Conservation (phyloP, 2,329 filamentous ascomycete species). For the Fusarium proliferatum region DNA sequence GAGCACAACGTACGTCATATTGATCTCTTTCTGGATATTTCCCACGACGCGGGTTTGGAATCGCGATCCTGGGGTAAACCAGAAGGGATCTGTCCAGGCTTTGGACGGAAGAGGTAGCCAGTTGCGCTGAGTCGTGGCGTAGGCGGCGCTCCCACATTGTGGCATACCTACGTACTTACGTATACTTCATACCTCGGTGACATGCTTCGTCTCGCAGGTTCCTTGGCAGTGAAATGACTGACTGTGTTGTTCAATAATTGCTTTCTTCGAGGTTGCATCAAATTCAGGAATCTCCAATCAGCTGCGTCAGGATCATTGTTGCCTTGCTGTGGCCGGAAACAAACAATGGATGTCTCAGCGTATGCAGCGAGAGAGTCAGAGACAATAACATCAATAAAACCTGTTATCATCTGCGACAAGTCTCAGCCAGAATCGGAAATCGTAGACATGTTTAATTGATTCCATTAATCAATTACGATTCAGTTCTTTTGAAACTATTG, state of each 20-base stretch:
- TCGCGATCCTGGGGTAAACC: slow-evolving; percentile 11
- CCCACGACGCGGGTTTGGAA: neutral
- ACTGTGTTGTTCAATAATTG: neutral
- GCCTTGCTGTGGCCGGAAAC: slow-evolving; percentile 7
- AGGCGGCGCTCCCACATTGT: neutral
- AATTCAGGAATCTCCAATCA: slow-evolving; percentile 7
- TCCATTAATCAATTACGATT: slow-evolving; percentile 3
- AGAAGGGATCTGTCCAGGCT: slow-evolving; percentile 5
- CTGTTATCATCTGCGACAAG: slow-evolving; percentile 18
- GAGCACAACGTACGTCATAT: slow-evolving; percentile 29
- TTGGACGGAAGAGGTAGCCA: slow-evolving; percentile 20
- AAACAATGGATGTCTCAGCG: slow-evolving; percentile 1
- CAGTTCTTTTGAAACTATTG: slow-evolving; percentile 11
- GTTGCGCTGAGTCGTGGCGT: slow-evolving; percentile 8
- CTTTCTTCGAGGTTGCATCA: neutral
- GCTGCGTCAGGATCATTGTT: slow-evolving; percentile 1
- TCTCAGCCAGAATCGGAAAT: neutral
- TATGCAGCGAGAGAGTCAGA: too few species aligned
- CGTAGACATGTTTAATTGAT: slow-evolving; percentile 16
- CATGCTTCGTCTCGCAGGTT: slow-evolving; percentile 12
- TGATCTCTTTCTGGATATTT: neutral
- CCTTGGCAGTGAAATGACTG: slow-evolving; percentile 3
- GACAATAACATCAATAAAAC: neutral
- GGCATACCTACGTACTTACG: neutral
- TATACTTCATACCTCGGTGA: slow-evolving; percentile 2